Base-by-base conservation (phyloP, 2,329 filamentous ascomycete genomes). In the Verticillium klebahnii region DNA sequence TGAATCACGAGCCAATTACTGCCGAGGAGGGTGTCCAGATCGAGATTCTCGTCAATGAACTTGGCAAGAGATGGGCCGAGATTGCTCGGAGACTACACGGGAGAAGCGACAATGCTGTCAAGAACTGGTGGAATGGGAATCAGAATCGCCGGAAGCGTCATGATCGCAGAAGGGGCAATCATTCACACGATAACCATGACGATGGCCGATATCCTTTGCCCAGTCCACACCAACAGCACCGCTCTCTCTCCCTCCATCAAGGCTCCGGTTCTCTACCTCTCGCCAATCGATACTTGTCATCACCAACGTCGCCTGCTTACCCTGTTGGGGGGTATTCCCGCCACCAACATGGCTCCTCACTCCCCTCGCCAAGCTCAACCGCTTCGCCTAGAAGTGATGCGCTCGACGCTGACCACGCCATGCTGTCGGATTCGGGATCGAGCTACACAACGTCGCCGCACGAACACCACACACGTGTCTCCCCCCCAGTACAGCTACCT, bases 71-170 rank as follows among this genome's bases (percentile, higher is more conserved):
- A 61, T 97, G 93, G 93, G 93, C 93, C 2, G 92, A 97, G 72
- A 97, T 97, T 71, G 92, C 93, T 55, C 85, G 93, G 67, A 83
- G 87, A 56, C 83, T 97, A 23, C 84, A 89, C 60, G 92, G 92
- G 66, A 89, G 93, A 71, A 96, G 93, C 74, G 93, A 97, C 79
- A 97, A 97, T 71, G 90, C 92, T 32, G 92, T 97, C 66, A 97
- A 97, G 85, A 97, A 97, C 76, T 97, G 93, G 92, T 97, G 91
- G 91, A 97, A 97, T 73, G 93, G 93, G 58, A 91, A 89, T 73
- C 90, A 93, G 83, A 97, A 97, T 78, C 87, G 93, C 70, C 84
- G 89, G 70, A 83, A 81, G 70, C 80, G 87, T 67, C 74, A 80
- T 59, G 72, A 78, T 65, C 75, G 79, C 40, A 73, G 73, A 66